phyloP scores from a whole-genome alignment of 768 basidiomycete genomes.

The Leucocoprinus birnbaumii region DNA sequence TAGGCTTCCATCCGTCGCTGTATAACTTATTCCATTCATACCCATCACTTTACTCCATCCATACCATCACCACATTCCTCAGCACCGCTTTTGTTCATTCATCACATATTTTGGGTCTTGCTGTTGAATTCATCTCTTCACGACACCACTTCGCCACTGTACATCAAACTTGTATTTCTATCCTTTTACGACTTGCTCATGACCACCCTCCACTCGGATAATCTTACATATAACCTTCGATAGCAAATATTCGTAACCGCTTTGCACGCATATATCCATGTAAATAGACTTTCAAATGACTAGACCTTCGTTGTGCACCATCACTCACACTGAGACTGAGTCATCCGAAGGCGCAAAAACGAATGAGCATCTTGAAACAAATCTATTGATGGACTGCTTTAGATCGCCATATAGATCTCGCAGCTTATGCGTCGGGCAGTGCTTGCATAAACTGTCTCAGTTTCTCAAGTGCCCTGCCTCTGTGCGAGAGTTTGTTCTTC shows the following conservation, averaged over 20 bases:
- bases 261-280: background rate
- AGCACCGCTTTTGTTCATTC: background rate
- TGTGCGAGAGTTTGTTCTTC: slow-evolving; percentile 75
- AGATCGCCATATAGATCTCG: no score
- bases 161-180: no score
- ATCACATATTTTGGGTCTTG: background rate
- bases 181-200: background rate
- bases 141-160: no score
- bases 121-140: background rate
- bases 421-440: background rate
- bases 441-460: slow-evolving; percentile 49
- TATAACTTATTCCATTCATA: no score
- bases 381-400: background rate
- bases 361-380: no score
- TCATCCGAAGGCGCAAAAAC: no score
- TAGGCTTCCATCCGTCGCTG: slow-evolving; percentile 4
- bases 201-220: slow-evolving; percentile 3
- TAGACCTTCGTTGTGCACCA: no score
- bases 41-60: background rate
- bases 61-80: background rate
- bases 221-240: background rate
- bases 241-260: background rate
- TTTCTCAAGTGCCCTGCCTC: slow-evolving; percentile 71
- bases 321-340: no score
- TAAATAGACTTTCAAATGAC: background rate